Evolutionary conservation across 441 rosid species (phyloP).

Genomic region (Aquilaria agallochum): DNA sequence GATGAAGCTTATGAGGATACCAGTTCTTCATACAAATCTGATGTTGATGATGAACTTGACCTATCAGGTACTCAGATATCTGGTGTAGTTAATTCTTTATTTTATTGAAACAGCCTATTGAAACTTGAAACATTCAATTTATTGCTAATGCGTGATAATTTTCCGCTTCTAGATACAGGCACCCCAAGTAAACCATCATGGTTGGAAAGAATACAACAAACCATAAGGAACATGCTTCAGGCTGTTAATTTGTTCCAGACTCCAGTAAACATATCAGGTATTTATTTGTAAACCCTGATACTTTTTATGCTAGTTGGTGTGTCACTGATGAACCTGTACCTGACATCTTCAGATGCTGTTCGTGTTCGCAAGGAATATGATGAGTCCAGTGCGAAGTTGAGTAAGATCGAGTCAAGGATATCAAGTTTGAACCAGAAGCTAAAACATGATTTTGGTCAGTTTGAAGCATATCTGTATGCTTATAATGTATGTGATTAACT

Average conservation of each 20-base stretch:
- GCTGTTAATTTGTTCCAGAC: conserved; percentile 75
- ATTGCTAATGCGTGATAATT: not conserved
- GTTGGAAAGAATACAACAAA: conserved; percentile 86
- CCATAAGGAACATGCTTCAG: conserved; percentile 56
- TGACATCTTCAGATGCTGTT: conserved; percentile 66
- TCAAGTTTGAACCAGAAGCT: conserved; percentile 78
- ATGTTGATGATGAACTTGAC: conserved; percentile 54
- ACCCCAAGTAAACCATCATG: conserved; percentile 54
- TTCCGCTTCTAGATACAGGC: conserved; percentile 37
- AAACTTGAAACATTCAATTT: too few relatives aligned
- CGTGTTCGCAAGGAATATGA: conserved; percentile 85
- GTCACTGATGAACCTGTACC: not conserved
- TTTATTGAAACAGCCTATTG: conserved; percentile 1
- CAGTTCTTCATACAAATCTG: conserved; percentile 50
- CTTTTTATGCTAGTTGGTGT: not conserved
- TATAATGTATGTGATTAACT: conserved; percentile 10
- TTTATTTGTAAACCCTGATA: not conserved
- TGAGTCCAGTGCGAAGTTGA: conserved; percentile 68
- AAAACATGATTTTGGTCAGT: conserved; percentile 88
- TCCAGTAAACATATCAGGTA: conserved; percentile 83
- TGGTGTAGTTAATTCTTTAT: not conserved
- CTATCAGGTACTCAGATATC: conserved; percentile 48
- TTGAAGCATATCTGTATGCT: conserved; percentile 12
- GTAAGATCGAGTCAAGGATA: conserved; percentile 85
- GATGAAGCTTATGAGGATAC: conserved; percentile 44